phyloP scores from a whole-genome alignment of 805 yeast genomes.

The Cyberlindnera misumaiensis region DNA sequence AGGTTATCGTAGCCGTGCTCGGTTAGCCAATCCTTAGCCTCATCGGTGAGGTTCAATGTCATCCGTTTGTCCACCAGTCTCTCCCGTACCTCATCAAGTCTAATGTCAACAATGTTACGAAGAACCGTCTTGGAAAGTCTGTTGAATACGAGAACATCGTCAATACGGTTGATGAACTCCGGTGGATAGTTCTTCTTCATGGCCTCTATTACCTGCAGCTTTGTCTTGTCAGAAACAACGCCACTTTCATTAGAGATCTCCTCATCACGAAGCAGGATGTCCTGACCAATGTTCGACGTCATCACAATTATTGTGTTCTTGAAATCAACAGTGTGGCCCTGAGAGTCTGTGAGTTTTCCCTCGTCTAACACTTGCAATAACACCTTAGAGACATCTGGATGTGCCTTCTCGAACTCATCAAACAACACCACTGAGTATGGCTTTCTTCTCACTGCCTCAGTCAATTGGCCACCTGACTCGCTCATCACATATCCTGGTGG shows the following conservation, averaged over 20 bases:
- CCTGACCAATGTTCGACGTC: slow-evolving; percentile 97
- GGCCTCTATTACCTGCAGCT: slow-evolving; percentile 53
- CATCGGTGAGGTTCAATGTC: slow-evolving; percentile 43
- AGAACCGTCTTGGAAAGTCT: slow-evolving; percentile 74
- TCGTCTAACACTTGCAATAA: slow-evolving; percentile 91
- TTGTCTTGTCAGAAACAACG: slow-evolving; percentile 45
- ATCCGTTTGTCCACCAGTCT: slow-evolving; percentile 78
- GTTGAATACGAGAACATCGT: slow-evolving; percentile 90
- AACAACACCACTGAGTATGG: slow-evolving; percentile 90
- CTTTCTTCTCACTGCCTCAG: slow-evolving; percentile 92
- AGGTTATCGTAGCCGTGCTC: slow-evolving; percentile 84
- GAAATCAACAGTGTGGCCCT: slow-evolving; percentile 91
- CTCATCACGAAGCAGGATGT: slow-evolving; percentile 63
- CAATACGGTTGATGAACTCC: slow-evolving; percentile 90
- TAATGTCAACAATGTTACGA: slow-evolving; percentile 74
- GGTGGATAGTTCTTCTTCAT: slow-evolving; percentile 82
- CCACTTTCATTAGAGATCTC: slow-evolving; percentile 47
- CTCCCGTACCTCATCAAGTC: slow-evolving; percentile 75
- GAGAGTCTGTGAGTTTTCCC: slow-evolving; percentile 90
- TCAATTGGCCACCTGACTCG: slow-evolving; percentile 88
- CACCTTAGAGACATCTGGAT: slow-evolving; percentile 88
- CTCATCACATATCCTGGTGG: slow-evolving; percentile 98
- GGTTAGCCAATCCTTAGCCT: slow-evolving; percentile 72
- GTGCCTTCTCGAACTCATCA: slow-evolving; percentile 97
- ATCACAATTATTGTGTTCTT: slow-evolving; percentile 90